A percentile compares a stretch with the other conserved stretches of the same genome.
These are phyloP conservation scores for Trametes polyzona DNA, from an alignment of 1,284 basidiomycete species.

Conservation along the genomic window DNA sequence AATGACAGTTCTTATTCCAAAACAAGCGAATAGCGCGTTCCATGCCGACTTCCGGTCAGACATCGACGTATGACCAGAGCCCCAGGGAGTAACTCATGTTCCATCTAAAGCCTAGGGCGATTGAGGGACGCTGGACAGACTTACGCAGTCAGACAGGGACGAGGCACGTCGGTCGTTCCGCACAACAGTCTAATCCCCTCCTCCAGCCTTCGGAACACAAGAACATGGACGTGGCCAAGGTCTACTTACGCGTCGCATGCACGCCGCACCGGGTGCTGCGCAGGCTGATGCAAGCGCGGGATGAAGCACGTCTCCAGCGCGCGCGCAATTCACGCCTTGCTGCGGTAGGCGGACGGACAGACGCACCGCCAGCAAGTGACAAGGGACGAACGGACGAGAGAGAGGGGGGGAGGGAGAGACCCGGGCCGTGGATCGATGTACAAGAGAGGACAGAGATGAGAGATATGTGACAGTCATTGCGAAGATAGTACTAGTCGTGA, in stretches of 20 bases:
- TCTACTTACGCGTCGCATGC: background rate
- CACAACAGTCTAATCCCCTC: constrained; percentile 3
- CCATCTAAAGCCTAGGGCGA: no score
- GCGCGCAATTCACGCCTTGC: no score
- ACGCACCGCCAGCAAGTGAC: background rate
- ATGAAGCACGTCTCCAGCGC: background rate
- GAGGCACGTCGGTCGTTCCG: background rate
- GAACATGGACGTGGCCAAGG: background rate
- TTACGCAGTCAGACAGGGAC: no score
- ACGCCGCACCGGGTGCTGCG: no score
- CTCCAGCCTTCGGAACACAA: background rate
- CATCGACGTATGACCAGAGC: no score
- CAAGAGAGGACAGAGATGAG: constrained; percentile 31
- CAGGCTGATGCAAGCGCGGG: no score
- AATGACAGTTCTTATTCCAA: no score
- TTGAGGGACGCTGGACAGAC: no score
- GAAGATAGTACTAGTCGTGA: constrained; percentile 37
- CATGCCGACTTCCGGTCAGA: no score
- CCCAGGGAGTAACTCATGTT: no score
- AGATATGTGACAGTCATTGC: constrained; percentile 36
- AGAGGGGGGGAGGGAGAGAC: constrained; percentile 15
- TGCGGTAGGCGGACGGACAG: background rate
- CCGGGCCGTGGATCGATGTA: constrained; percentile 33
- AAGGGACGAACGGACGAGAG: background rate
- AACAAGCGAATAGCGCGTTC: no score